A percentile compares a stretch with the other conserved stretches of the same genome.
These are phyloP conservation scores for Phoma sp. DNA, from an alignment of 2,329 filamentous ascomycete genomes.

Conservation along the genomic window DNA sequence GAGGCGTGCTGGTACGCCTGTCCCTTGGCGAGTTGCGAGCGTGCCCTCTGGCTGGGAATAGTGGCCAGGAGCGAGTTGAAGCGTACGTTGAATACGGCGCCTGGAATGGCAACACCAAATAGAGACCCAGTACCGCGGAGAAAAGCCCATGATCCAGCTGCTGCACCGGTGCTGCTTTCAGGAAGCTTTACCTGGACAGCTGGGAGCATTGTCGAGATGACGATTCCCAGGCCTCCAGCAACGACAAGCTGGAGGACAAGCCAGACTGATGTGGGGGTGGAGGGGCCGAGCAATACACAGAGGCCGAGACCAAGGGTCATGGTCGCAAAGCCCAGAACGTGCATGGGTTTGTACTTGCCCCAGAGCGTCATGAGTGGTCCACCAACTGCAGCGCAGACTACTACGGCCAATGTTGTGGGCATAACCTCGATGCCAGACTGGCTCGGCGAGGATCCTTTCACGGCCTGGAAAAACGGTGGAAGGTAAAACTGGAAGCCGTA, in stretches of 20 bases:
- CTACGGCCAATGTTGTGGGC: conserved; percentile 32
- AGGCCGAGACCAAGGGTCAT: conserved; percentile 30
- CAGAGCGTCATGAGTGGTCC: conserved; percentile 30
- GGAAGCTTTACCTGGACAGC: conserved; percentile 38
- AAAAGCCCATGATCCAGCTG: conserved; percentile 38
- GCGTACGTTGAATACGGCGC: conserved; percentile 38
- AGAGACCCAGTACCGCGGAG: conserved; percentile 37
- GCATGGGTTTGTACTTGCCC: conserved; percentile 39
- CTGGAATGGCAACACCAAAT: conserved; percentile 39
- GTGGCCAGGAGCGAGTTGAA: conserved; percentile 22
- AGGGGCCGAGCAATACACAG: conserved; percentile 23
- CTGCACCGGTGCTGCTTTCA: conserved; percentile 28
- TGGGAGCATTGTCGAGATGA: conserved; percentile 38
- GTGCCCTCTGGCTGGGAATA: conserved; percentile 14
- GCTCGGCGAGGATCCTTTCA: conserved; percentile 28
- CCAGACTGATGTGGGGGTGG: conserved; percentile 22
- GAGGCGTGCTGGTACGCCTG: conserved; percentile 39
- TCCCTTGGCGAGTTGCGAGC: conserved; percentile 21
- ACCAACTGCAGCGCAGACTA: conserved; percentile 29
- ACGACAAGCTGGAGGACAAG: conserved; percentile 33
- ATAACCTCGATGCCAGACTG: conserved; percentile 38
- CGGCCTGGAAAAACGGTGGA: conserved; percentile 39
- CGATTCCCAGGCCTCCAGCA: conserved; percentile 33
- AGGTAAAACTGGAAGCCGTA: conserved; percentile 40
- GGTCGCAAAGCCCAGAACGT: conserved; percentile 31